A percentile compares a stretch with the other conserved stretches of the same genome.
Conservation (phyloP, 2,329 filamentous ascomycete species). For the Ophiostoma pallidulum region DNA sequence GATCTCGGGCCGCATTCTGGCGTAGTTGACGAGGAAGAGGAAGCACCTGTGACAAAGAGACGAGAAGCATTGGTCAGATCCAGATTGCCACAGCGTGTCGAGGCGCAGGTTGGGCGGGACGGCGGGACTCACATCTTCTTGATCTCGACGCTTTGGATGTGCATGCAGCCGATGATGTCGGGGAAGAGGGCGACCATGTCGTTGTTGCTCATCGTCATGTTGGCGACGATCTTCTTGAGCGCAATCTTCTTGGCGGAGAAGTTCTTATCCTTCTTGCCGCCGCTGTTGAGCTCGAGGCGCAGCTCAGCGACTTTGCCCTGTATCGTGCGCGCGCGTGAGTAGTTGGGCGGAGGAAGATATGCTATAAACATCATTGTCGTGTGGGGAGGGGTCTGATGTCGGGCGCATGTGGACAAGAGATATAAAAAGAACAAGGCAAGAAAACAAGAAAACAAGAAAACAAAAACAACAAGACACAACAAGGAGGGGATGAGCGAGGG, state of each 20-base stretch:
- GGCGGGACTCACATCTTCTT: constrained; percentile 80
- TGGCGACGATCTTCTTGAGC: constrained; percentile 98
- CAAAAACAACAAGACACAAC: too few relatives aligned
- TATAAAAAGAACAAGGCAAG: neutral
- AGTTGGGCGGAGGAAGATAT: constrained; percentile 38
- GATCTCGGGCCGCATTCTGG: constrained; percentile 85
- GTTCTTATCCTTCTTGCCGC: constrained; percentile 97
- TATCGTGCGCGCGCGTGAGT: constrained; percentile 45
- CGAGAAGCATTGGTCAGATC: neutral
- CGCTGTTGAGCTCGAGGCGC: constrained; percentile 83
- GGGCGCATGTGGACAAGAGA: neutral
- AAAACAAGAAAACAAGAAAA: neutral
- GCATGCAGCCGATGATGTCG: constrained; percentile 92
- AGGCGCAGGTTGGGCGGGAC: neutral
- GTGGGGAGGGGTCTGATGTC: neutral
- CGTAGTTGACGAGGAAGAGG: constrained; percentile 93
- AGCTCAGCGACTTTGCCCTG: constrained; percentile 99
- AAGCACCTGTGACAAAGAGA: constrained; percentile 84
- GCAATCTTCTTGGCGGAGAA: constrained; percentile 92
- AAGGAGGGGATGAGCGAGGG: neutral
- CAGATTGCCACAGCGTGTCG: neutral
- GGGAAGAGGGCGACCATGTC: constrained; percentile 98
- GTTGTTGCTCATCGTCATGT: constrained; percentile 99
- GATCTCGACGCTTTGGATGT: constrained; percentile 87
- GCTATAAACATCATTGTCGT: constrained; percentile 41